Base-by-base conservation (phyloP, 306 rosid genomes). In the Cercis canadensis region DNA sequence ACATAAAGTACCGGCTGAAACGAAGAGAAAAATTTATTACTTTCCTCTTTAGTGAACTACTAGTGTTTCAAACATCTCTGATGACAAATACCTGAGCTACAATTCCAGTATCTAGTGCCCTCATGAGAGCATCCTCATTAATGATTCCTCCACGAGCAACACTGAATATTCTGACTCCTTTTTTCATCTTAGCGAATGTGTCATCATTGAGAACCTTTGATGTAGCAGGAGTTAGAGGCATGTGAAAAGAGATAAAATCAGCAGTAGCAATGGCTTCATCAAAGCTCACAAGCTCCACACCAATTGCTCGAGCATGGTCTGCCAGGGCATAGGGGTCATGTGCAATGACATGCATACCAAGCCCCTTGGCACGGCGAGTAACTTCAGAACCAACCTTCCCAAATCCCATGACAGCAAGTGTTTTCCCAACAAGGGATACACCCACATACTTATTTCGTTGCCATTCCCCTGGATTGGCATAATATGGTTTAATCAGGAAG, bases 81-180 rank as follows among this genome's bases (percentile, higher is more conserved):
- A 14, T 52, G 46, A 11, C 41, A 67, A 47, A 51, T 71, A 91
- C 99, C 97, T 95, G 99, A 21, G 97, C 99, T 11, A 95, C 99
- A 59, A 82, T 86, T 52, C 97, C 97, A 53, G 96, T 58, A 83
- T 95, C 97, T 13, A 95, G 67, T 5, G 99, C 99, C 82, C 87
- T 89, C 56, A 95, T 87, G 5, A 95, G 86, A 8, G 99, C 99
- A 40, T 95, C 99, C 82, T 95, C 99, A 51, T 95, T 96, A 54
- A 95, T 95, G 47, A 95, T 97, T 15, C 99, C 99, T 8, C 99
- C 99, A 32, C 97, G 96, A 72, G 99, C 99, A 75, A 95, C 99
- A 78, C 89, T 95, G 49, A 91, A 87, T 24, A 95, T 95, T 19
- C 97, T 80, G 67, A 95, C 96, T 15, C 96, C 99, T 69, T 86